These are phyloP conservation scores for Trichomonas tenax DNA, from an alignment of 208 protist species.

Conservation along the genomic window DNA sequence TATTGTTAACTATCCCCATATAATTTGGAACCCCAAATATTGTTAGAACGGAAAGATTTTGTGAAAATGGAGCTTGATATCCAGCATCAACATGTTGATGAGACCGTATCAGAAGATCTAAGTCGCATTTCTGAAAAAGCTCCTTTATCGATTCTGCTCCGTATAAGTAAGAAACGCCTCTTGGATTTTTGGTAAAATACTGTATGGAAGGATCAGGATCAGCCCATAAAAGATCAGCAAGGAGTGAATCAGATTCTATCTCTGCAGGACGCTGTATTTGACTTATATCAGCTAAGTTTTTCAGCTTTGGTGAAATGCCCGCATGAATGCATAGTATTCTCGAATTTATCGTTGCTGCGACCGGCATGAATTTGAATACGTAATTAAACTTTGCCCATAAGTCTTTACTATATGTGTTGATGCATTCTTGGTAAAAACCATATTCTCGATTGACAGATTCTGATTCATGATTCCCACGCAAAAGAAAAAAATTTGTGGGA, in stretches of 20 bases:
- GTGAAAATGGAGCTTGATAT: too few species aligned
- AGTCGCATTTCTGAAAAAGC: conserved; percentile 63
- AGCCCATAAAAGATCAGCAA: conserved; percentile 96
- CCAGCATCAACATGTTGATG: too few species aligned
- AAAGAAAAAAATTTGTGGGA: conserved; percentile 74
- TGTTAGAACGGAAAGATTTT: too few species aligned
- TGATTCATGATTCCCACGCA: conserved; percentile 94
- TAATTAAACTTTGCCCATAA: not conserved
- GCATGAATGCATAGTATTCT: not conserved
- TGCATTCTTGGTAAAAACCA: conserved; percentile 64
- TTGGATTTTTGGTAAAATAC: conserved; percentile 88
- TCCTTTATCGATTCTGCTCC: conserved; percentile 84
- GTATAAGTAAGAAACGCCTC: conserved; percentile 92
- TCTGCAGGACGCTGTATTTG: not conserved
- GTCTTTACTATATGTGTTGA: not conserved
- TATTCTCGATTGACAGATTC: conserved; percentile 86
- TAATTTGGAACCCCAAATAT: too few species aligned
- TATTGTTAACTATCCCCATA: too few species aligned
- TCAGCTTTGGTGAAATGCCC: not conserved
- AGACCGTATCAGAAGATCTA: too few species aligned
- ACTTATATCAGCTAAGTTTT: not conserved
- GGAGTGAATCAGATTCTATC: conserved; percentile 77
- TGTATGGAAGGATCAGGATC: conserved; percentile 84
- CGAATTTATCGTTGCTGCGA: not conserved
- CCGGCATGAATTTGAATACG: not conserved